These are phyloP conservation scores for Saturnispora besseyi DNA, from an alignment of 805 yeast species.

Conservation along the genomic window DNA sequence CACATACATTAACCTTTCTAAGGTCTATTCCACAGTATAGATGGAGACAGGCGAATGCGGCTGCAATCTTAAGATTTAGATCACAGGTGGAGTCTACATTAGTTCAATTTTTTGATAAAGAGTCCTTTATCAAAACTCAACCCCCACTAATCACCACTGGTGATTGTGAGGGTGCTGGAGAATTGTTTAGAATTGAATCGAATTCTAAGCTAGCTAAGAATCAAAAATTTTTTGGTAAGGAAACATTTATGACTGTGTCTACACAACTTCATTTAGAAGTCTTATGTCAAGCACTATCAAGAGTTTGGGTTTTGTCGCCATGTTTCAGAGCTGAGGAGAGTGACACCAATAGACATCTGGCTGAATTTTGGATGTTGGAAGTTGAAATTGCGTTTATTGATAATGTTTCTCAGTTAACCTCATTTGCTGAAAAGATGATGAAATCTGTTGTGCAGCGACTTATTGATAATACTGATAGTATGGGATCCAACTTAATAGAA, in stretches of 20 bases:
- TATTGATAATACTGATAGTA: slow-evolving; percentile 20
- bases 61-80: slow-evolving; percentile 63
- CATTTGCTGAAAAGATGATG: slow-evolving; percentile 63
- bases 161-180: slow-evolving; percentile 98
- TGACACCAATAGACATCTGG: slow-evolving; percentile 82
- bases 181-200: slow-evolving; percentile 54
- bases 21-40: slow-evolving; percentile 70
- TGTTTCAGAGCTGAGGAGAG: slow-evolving; percentile 91
- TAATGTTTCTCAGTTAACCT: slow-evolving; percentile 50
- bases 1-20: slow-evolving; percentile 54
- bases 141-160: slow-evolving; percentile 85
- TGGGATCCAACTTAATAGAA: slow-evolving; percentile 28
- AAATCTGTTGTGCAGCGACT: slow-evolving; percentile 35
- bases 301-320: slow-evolving; percentile 87
- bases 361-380: slow-evolving; percentile 98
- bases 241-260: slow-evolving; percentile 76
- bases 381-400: slow-evolving; percentile 72
- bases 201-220: slow-evolving; percentile 16
- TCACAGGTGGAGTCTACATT: slow-evolving; percentile 53
- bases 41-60: slow-evolving; percentile 59
- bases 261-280: slow-evolving; percentile 88
- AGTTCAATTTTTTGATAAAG: slow-evolving; percentile 41
- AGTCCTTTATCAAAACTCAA: slow-evolving; percentile 58
- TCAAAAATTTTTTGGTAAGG: slow-evolving; percentile 50
- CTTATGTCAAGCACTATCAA: slow-evolving; percentile 56